phyloP scores from a whole-genome alignment of 2,329 filamentous ascomycete species.

The Xylariales sp. region DNA sequence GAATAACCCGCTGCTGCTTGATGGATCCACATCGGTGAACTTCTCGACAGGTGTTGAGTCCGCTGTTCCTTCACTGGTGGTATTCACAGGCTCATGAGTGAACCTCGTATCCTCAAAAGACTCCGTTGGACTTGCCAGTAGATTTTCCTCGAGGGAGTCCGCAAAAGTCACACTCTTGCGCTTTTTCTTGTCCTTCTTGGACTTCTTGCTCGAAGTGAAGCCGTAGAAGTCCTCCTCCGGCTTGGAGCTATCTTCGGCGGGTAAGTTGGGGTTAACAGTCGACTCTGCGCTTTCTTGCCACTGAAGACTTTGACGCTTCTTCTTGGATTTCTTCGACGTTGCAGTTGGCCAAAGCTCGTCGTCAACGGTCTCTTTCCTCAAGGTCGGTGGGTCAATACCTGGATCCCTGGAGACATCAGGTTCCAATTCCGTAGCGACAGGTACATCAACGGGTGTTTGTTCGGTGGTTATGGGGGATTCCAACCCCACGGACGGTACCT shows the following conservation, averaged over 20 bases:
- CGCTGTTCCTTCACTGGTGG: too few relatives aligned
- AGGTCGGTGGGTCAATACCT: constrained; percentile 7
- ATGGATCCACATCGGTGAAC: too few relatives aligned
- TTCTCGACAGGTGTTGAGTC: too few relatives aligned
- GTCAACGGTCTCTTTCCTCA: constrained; percentile 6
- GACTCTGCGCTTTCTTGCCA: neutral
- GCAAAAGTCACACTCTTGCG: constrained; percentile 1
- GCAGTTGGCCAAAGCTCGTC: constrained; percentile 6
- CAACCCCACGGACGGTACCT: constrained; percentile 6
- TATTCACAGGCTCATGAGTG: too few relatives aligned
- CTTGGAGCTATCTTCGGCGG: neutral
- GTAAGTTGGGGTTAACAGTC: neutral
- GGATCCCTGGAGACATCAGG: constrained; percentile 5
- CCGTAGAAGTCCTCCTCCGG: neutral
- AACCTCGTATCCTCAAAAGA: too few relatives aligned
- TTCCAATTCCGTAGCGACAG: constrained; percentile 7
- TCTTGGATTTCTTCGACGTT: constrained; percentile 9
- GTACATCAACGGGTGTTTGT: neutral
- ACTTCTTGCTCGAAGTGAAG: constrained; percentile 13
- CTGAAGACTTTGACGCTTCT: constrained; percentile 1
- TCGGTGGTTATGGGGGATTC: constrained; percentile 9
- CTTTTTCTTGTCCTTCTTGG: constrained; percentile 17
- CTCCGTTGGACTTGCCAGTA: too few relatives aligned
- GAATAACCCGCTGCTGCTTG: too few relatives aligned
- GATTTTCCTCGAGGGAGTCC: neutral